Conservation (phyloP, 192 early-diverging fungal species). For the Dissophora globulifera region DNA sequence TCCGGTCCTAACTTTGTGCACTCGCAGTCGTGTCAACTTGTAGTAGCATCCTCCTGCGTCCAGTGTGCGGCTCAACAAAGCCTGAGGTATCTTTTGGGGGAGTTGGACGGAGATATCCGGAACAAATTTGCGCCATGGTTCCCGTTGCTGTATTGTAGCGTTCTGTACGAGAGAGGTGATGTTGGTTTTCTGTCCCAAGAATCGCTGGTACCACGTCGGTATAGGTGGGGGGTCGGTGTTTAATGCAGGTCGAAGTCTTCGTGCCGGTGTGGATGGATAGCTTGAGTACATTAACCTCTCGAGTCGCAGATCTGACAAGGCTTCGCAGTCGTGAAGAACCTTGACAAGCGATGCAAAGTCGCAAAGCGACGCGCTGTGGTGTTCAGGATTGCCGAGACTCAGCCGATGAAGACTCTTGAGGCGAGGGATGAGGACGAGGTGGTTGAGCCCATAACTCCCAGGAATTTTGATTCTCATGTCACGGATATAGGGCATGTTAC, state of each 20-base stretch:
- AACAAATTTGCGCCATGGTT: constrained; percentile 27
- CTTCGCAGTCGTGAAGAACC: constrained; percentile 1
- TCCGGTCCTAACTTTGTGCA: neutral
- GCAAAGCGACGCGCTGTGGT: too few species aligned
- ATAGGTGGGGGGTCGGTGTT: neutral
- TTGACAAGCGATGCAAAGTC: constrained; percentile 6
- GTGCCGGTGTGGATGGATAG: too few species aligned
- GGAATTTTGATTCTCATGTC: neutral
- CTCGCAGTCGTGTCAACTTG: neutral
- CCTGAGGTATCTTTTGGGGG: neutral
- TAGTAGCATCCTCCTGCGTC: neutral
- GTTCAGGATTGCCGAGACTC: neutral
- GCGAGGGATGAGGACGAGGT: constrained; percentile 2
- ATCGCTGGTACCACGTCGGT: neutral
- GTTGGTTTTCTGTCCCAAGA: neutral
- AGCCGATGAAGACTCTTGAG: neutral
- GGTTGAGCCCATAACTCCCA: neutral
- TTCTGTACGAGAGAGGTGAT: neutral
- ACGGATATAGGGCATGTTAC: constrained; percentile 1
- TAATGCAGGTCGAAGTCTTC: too few species aligned
- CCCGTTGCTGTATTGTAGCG: neutral
- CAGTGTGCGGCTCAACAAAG: neutral
- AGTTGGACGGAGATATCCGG: neutral
- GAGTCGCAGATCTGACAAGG: neutral
- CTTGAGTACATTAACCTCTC: too few species aligned